These are phyloP conservation scores for Taphrina sp. DNA, from an alignment of 1,139 yeast genomes.

Conservation along the genomic window DNA sequence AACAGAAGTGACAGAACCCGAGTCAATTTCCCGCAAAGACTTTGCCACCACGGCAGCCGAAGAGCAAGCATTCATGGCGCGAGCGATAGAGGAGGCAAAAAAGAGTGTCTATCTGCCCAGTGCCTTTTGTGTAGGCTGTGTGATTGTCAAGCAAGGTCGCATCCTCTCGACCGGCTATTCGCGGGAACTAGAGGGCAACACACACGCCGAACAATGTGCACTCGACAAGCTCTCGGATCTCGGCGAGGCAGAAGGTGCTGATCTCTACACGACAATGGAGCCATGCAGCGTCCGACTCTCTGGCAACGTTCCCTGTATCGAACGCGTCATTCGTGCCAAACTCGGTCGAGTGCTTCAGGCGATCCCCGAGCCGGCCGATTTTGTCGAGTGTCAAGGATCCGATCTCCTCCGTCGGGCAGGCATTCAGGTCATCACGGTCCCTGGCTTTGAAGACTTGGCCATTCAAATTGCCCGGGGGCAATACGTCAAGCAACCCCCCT, in stretches of 20 bases:
- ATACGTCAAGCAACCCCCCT: constrained; percentile 43
- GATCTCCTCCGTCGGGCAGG: constrained; percentile 55
- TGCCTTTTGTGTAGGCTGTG: constrained; percentile 93
- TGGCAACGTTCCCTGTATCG: constrained; percentile 86
- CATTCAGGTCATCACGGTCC: constrained; percentile 72
- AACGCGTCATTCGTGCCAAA: constrained; percentile 60
- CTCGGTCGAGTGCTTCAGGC: constrained; percentile 86
- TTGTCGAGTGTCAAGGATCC: constrained; percentile 72
- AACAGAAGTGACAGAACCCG: no score
- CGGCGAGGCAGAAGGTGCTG: constrained; percentile 71
- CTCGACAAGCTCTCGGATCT: constrained; percentile 58
- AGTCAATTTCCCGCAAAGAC: no score
- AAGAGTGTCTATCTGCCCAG: constrained; percentile 81
- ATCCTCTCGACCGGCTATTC: constrained; percentile 80
- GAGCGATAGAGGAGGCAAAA: constrained; percentile 73
- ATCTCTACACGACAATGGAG: constrained; percentile 93
- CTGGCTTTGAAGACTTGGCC: constrained; percentile 78
- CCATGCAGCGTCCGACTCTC: constrained; percentile 89
- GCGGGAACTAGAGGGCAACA: constrained; percentile 88
- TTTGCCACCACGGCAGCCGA: no score
- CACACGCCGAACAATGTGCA: constrained; percentile 98
- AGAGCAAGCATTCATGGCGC: no score
- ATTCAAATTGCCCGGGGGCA: constrained; percentile 74
- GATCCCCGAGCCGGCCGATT: constrained; percentile 83
- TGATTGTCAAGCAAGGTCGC: constrained; percentile 64